phyloP scores from a whole-genome alignment of 176 grass and related monocot genomes.

The sorghum (Sorghum bicolor) region Sorghum_bicolor_NCBIv3 NC_012870.2:8120501-8121000 shows the following conservation, averaged over 20 bases:
- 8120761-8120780: neutral
- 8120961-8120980: no score
- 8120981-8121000: neutral
- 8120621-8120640: neutral
- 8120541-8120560: slow-evolving; percentile 1
- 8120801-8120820: neutral
- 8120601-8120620: no score
- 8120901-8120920: neutral
- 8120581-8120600: neutral
- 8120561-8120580: slow-evolving; percentile 46
- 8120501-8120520: neutral
- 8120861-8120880: no score
- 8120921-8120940: neutral
- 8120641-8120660: neutral
- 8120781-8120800: neutral
- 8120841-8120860: no score
- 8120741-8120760: slow-evolving; percentile 14
- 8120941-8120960: neutral
- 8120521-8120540: neutral
- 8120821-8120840: neutral
- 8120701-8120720: slow-evolving; percentile 8
- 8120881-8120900: no score
- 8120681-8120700: neutral
- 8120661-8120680: neutral
- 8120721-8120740: neutral